Base-by-base conservation (phyloP, 108 stramenopile species). In the Heterococcus sp. region DNA sequence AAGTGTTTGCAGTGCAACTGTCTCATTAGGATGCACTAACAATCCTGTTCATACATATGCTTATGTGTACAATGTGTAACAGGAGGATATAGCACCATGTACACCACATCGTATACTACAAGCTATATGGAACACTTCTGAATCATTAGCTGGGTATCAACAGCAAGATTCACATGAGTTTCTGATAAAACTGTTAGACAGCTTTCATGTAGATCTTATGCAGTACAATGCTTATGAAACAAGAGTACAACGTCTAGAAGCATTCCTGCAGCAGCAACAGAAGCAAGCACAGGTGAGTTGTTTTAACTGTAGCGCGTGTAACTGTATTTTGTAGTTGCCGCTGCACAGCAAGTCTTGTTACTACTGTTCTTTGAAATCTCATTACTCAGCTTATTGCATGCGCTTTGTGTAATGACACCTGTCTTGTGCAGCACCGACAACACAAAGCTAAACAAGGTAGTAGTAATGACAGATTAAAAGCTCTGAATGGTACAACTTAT, bases 151-250 rank as follows among this genome's bases (percentile, higher is more conserved):
- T 14, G 91, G 93, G 27, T 93, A 94, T 76, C 90, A 93, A 35
- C 94, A 94, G 75, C 91, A 91, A 64, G 95, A 95, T 89, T 90
- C 93, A 26, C 94, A 94, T 71, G 95, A 95, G 76, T 95, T 93
- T 67, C 76, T 94, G 32, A 89, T 92, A 64, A 90, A 91, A 0
- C 92, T 95, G 74, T 74, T 95, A 28, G 93, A 94, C 36, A 75
- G 75, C n/a, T 68, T 95, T 35, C 83, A 84, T 66, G 75, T 35
- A 0, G 75, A 75, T 40, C 71, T 84, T 28, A 69, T 65, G 58
- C 83, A 67, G 3, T 4, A 66, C 3, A 72, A 71, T 2, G 38
- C 34, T 65, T 28, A 81, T 4, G 79, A 81, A 72, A 65, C 28
- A 38, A 8, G 21, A 21, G 21, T 58, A 14, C 14, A 58, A 21